Conservation (phyloP, 2,329 filamentous ascomycete species). For the Decorospora gaudefroyi region DNA sequence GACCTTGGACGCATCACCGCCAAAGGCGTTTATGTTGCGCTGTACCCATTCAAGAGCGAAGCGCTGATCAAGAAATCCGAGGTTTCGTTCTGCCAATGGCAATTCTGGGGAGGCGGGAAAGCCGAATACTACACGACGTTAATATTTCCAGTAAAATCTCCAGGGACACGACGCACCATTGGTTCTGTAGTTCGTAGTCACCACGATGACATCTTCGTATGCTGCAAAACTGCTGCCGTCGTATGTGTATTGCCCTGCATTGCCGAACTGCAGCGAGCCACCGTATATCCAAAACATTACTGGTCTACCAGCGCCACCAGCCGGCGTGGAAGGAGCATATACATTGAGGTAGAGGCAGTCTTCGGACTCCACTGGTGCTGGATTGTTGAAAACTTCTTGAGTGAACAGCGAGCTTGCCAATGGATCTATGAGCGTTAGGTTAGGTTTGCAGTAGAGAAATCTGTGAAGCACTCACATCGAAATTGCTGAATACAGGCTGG, state of each 20-base stretch:
- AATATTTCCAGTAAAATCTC: not conserved
- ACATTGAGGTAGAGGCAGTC: conserved; percentile 51
- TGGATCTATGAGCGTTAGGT: conserved; percentile 18
- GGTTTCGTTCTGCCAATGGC: conserved; percentile 45
- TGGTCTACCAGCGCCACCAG: conserved; percentile 22
- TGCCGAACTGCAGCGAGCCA: conserved; percentile 34
- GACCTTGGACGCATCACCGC: conserved; percentile 55
- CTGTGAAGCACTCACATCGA: conserved; percentile 16
- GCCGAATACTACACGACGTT: conserved; percentile 31
- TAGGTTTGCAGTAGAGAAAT: not conserved
- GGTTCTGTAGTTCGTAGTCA: conserved; percentile 38
- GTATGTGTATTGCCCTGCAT: conserved; percentile 27
- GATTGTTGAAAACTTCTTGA: conserved; percentile 30
- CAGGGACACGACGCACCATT: conserved; percentile 23
- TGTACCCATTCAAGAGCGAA: conserved; percentile 60
- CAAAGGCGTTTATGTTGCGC: conserved; percentile 55
- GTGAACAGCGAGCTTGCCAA: conserved; percentile 20
- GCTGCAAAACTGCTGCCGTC: conserved; percentile 38
- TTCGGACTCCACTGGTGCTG: conserved; percentile 37
- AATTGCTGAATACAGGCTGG: conserved; percentile 37
- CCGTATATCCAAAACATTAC: conserved; percentile 43
- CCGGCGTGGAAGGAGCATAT: conserved; percentile 34
- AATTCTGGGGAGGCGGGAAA: conserved; percentile 33
- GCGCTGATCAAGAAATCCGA: conserved; percentile 62
- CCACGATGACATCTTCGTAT: conserved; percentile 38